Conservation (phyloP, 2,329 filamentous ascomycete species). For the Colletotrichum lupini region DNA sequence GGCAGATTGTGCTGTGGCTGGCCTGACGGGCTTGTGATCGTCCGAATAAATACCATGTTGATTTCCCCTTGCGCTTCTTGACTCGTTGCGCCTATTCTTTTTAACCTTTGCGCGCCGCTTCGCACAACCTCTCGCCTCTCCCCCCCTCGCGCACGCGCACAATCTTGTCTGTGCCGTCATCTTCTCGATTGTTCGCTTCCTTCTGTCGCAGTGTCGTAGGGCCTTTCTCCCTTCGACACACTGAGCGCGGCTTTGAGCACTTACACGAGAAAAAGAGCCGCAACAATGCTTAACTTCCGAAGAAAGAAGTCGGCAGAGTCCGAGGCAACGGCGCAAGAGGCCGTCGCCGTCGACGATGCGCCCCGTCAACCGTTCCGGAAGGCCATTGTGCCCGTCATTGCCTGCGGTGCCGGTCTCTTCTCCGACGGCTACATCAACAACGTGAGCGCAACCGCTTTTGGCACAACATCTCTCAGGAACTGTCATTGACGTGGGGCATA, state of each 20-base stretch:
- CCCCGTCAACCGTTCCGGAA: constrained; percentile 23
- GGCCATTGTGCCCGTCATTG: constrained; percentile 74
- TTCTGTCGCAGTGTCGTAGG: not conserved
- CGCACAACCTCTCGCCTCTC: not conserved
- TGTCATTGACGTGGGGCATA: constrained; percentile 42
- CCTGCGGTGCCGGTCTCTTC: constrained; percentile 90
- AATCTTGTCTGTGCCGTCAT: not conserved
- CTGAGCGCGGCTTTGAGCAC: not conserved
- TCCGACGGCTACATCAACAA: constrained; percentile 94
- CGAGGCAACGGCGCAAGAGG: constrained; percentile 2
- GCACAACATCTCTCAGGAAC: not conserved
- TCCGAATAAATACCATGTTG: constrained; percentile 24
- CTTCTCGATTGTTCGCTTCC: too few species aligned
- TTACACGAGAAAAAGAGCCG: not conserved
- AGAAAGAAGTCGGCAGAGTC: constrained; percentile 22
- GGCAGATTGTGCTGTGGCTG: not conserved
- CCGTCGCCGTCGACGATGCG: not conserved
- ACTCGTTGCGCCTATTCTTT: not conserved
- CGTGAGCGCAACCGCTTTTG: constrained; percentile 54
- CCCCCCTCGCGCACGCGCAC: not conserved
- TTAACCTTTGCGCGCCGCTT: not conserved
- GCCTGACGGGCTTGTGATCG: constrained; percentile 15
- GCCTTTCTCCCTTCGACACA: not conserved
- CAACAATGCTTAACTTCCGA: constrained; percentile 9
- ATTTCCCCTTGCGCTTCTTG: not conserved